Evolutionary conservation across 345 rosid species (phyloP).

Genomic region (Dipteronia dyeriana): DNA sequence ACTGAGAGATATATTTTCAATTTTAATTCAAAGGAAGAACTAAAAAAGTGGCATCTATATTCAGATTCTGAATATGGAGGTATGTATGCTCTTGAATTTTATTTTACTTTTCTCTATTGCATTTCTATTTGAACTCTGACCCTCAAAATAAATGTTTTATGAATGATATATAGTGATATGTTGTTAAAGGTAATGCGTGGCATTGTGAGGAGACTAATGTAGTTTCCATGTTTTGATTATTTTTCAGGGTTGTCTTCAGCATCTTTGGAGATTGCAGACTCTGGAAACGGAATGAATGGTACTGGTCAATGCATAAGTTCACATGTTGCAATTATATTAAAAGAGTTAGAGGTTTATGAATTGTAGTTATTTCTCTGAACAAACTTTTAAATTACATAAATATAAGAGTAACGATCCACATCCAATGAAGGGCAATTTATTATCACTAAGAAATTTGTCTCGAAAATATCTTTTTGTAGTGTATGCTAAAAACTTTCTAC

Average conservation of each 20-base stretch:
- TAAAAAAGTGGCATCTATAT: constrained; percentile 86
- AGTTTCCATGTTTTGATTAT: constrained; percentile 1
- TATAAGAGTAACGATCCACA: background rate
- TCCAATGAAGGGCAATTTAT: background rate
- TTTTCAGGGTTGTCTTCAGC: constrained; percentile 82
- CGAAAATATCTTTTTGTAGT: background rate
- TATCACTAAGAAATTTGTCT: background rate
- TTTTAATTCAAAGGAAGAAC: constrained; percentile 75
- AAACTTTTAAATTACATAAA: background rate
- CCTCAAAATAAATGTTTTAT: background rate
- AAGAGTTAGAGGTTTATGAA: background rate
- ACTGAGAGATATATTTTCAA: constrained; percentile 65
- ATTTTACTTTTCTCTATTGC: background rate
- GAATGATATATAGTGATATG: background rate
- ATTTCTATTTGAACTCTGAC: background rate
- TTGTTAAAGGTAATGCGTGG: background rate
- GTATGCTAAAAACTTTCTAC: background rate
- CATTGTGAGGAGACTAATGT: background rate
- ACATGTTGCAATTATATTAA: background rate
- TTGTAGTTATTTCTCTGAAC: background rate
- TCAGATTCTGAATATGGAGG: constrained; percentile 97
- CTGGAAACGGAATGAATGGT: constrained; percentile 53
- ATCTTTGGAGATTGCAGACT: constrained; percentile 69
- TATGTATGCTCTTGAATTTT: constrained; percentile 28
- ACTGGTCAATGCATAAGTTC: constrained; percentile 18